Base-by-base conservation (phyloP, 345 rosid species). In the Atalantia buxifolia region DNA sequence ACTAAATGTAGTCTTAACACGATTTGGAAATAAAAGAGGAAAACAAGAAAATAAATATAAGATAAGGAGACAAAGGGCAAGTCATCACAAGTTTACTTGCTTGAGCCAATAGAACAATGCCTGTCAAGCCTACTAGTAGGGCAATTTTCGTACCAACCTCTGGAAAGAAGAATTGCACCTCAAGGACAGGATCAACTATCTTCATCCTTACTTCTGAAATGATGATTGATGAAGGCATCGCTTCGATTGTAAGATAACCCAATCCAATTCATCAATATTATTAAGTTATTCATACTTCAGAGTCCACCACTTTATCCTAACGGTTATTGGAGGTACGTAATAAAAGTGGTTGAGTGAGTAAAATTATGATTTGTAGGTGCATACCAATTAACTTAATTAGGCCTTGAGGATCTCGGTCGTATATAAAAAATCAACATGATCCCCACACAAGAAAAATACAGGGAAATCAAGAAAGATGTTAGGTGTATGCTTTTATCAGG, bases 161-260 rank as follows among this genome's bases (percentile, higher is more conserved):
- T 22, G 31, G 28, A 55, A 59, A 19, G 75, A 40, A 68, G 56
- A 33, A 36, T 67, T 83, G 78, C 75, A 79, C 25, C 59, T 24
- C 9, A 72, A 76, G 78, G n/a, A 66, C 63, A 77, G 74, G 65
- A 83, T 56, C 71, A 64, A 14, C 45, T 38, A 21, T 60, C 81
- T 72, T 84, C 14, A 16, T 24, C 25, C 62, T 66, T 50, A 62
- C 77, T 75, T 76, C 28, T 28, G 38, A 72, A 27, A 68, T 63
- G 79, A 78, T 71, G 40, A 68, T 67, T 56, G 79, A 78, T 71
- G 40, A 68, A 76, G 48, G 81, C 79, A 72, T 79, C 73, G 48
- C 84, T 81, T 81, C 69, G 78, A 78, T 79, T 72, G 5, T 35
- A 81, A 76, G 84, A 68, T 60, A 76, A 8, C 57, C 42, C 28